Evolutionary conservation across 1,139 yeast species (phyloP).

Genomic region (Protomyces gravidus): DNA sequence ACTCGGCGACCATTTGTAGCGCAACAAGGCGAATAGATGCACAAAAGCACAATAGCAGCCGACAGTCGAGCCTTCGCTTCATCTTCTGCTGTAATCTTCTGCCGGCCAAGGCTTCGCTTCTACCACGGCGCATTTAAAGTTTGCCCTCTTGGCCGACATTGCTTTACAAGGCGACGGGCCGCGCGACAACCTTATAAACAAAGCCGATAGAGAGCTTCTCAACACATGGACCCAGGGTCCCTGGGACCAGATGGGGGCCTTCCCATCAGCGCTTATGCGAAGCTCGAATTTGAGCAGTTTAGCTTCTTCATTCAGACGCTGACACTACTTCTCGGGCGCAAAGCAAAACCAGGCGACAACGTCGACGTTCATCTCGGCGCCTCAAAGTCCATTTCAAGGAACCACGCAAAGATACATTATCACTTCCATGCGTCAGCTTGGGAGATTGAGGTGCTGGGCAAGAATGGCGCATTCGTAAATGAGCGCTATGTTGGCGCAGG

Average conservation of each 20-base stretch:
- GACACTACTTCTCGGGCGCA: conserved; percentile 86
- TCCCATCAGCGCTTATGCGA: conserved; percentile 64
- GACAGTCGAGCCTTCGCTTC: no score
- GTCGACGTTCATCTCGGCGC: conserved; percentile 87
- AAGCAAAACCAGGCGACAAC: conserved; percentile 55
- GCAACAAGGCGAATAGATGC: no score
- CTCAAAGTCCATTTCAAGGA: conserved; percentile 83
- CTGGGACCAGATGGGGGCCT: neutral
- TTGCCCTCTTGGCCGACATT: no score
- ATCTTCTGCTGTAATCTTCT: no score
- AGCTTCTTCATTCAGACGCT: conserved; percentile 93
- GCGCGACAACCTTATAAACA: neutral
- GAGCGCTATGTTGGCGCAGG: conserved; percentile 84
- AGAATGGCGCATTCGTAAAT: conserved; percentile 95
- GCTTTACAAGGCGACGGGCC: neutral
- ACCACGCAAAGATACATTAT: conserved; percentile 91
- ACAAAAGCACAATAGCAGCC: no score
- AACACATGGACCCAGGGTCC: neutral
- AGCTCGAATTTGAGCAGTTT: conserved; percentile 84
- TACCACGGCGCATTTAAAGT: no score
- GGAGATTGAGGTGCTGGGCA: conserved; percentile 81
- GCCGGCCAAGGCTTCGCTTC: no score
- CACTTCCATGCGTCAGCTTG: conserved; percentile 92
- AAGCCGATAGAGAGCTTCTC: no score
- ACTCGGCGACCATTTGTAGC: no score